Conservation (phyloP, 345 rosid species). For the Pugionium dolabratum region DNA sequence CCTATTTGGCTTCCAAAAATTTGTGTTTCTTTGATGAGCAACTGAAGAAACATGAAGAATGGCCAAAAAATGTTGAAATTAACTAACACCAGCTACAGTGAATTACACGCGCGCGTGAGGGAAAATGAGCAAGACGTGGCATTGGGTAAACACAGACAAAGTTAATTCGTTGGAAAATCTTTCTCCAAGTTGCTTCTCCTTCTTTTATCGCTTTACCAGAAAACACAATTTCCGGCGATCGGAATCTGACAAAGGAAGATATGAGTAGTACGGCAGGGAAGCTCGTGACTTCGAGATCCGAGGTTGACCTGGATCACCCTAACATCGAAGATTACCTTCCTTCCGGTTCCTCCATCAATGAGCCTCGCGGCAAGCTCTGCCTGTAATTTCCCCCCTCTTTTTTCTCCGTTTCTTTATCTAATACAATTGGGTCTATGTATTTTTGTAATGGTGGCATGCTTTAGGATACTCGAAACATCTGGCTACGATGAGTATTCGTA, state of each 20-base stretch:
- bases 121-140: background rate
- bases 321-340: constrained; percentile 93
- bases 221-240: constrained; percentile 8
- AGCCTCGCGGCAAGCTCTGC: constrained; percentile 80
- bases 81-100: too few species aligned
- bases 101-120: constrained; percentile 1
- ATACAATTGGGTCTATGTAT: background rate
- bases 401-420: background rate
- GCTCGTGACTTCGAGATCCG: constrained; percentile 62
- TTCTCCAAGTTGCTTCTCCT: background rate
- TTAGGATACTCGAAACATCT: background rate
- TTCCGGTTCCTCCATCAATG: constrained; percentile 75
- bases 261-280: constrained; percentile 39
- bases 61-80: too few species aligned
- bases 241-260: background rate
- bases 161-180: background rate
- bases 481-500: background rate
- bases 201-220: background rate
- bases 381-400: constrained; percentile 44
- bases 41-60: too few species aligned
- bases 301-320: constrained; percentile 75
- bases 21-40: too few species aligned
- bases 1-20: too few species aligned
- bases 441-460: background rate
- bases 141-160: background rate